Percentiles rank a stretch among this genome's conserved stretches.
Conservation (phyloP, 345 rosid species). For the Murraya paniculata region DNA sequence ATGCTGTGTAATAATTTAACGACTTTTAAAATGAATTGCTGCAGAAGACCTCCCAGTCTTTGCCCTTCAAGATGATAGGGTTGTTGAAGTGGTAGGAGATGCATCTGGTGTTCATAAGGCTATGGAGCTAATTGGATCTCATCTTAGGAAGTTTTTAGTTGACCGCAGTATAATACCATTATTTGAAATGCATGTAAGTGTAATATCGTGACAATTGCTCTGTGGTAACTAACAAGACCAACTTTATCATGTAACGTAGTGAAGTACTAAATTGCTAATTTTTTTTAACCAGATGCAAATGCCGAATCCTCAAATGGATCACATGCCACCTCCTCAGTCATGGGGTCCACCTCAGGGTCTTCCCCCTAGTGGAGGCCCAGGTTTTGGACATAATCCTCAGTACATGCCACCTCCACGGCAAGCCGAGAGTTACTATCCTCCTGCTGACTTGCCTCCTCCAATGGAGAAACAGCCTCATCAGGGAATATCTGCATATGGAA, state of each 20-base stretch:
- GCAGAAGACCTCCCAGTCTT: constrained; percentile 93
- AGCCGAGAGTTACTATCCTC: constrained; percentile 74
- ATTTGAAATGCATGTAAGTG: constrained; percentile 81
- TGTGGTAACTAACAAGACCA: not conserved
- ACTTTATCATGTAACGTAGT: not conserved
- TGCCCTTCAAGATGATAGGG: constrained; percentile 98
- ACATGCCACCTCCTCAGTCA: constrained; percentile 82
- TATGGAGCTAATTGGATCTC: constrained; percentile 91
- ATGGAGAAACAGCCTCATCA: constrained; percentile 96
- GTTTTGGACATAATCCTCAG: constrained; percentile 70
- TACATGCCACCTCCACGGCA: constrained; percentile 87
- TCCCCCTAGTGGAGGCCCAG: constrained; percentile 70
- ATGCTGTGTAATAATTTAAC: not conserved
- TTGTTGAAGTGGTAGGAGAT: constrained; percentile 92
- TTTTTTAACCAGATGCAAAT: constrained; percentile 69
- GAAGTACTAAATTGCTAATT: constrained; percentile 4
- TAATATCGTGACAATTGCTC: constrained; percentile 10
- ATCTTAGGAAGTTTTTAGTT: constrained; percentile 93
- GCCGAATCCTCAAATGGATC: constrained; percentile 75
- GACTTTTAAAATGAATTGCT: constrained; percentile 24
- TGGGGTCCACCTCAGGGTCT: constrained; percentile 96
- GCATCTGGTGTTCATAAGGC: constrained; percentile 82
- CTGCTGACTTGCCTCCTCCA: constrained; percentile 76
- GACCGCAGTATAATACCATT: constrained; percentile 89
- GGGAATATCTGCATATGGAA: constrained; percentile 94